Evolutionary conservation across 257 asterid genomes (phyloP).

Genomic region (Solanum clarkiae): DNA sequence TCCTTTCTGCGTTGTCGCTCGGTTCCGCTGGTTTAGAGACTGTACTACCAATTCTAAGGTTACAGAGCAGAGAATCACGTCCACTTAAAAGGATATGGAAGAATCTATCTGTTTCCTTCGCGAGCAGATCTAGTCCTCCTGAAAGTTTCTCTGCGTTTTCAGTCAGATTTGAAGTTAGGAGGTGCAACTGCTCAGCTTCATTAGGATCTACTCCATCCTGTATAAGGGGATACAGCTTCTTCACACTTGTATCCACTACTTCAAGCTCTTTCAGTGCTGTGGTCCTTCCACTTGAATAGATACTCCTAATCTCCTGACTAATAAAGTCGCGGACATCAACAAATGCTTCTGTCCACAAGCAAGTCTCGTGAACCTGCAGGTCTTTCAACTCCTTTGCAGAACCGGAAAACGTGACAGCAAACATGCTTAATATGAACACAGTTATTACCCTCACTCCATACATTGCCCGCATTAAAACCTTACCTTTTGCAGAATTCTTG

Average conservation of each 20-base stretch:
- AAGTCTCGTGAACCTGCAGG: slow-evolving; percentile 29
- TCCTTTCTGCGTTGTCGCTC: slow-evolving; percentile 19
- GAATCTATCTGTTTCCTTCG: slow-evolving; percentile 61
- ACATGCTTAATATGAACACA: slow-evolving; percentile 48
- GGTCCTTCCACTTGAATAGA: slow-evolving; percentile 24
- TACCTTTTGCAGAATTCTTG: slow-evolving; percentile 73
- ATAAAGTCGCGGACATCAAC: slow-evolving; percentile 35
- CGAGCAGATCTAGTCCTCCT: slow-evolving; percentile 52
- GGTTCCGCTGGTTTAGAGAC: slow-evolving; percentile 4
- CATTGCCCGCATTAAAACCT: slow-evolving; percentile 76
- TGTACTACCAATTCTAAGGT: slow-evolving; percentile 45
- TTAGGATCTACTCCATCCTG: slow-evolving; percentile 33
- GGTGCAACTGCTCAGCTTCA: slow-evolving; percentile 26
- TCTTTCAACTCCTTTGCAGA: slow-evolving; percentile 54
- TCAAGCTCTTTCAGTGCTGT: slow-evolving; percentile 58
- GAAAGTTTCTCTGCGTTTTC: slow-evolving; percentile 38
- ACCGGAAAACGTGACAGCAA: slow-evolving; percentile 65
- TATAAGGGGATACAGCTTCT: slow-evolving; percentile 42
- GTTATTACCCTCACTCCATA: slow-evolving; percentile 65
- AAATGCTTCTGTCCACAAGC: slow-evolving; percentile 53
- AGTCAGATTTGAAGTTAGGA: slow-evolving; percentile 23
- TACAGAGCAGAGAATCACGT: slow-evolving; percentile 68
- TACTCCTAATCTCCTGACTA: slow-evolving; percentile 40
- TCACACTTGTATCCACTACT: slow-evolving; percentile 46
- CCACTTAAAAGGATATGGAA: slow-evolving; percentile 68